These are phyloP conservation scores for Cutaneotrichosporon sp. DNA, from an alignment of 1,284 basidiomycete genomes.

Conservation along the genomic window DNA sequence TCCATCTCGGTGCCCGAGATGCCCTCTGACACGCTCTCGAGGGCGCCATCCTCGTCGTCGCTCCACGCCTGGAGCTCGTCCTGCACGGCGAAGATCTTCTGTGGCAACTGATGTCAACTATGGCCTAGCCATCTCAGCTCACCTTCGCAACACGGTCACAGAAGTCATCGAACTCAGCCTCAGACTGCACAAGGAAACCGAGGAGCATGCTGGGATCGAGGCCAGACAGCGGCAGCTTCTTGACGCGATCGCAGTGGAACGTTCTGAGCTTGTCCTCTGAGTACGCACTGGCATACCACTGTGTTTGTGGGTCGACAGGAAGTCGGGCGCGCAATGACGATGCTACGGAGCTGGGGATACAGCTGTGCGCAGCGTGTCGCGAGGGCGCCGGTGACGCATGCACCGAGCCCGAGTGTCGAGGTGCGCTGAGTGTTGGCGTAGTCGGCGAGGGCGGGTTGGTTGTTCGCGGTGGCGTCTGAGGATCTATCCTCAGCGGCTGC, in stretches of 20 bases:
- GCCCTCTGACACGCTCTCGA: constrained; percentile 75
- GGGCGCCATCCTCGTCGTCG: constrained; percentile 68
- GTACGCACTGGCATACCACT: constrained; percentile 68
- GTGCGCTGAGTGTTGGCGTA: constrained; percentile 12
- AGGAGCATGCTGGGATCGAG: constrained; percentile 96
- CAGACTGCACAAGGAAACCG: constrained; percentile 81
- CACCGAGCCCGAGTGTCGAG: neutral
- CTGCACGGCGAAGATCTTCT: constrained; percentile 75
- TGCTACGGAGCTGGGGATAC: neutral
- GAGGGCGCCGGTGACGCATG: constrained; percentile 4
- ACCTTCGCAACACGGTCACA: constrained; percentile 68
- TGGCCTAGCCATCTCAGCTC: constrained; percentile 30
- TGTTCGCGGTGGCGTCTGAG: neutral
- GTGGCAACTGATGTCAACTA: constrained; percentile 59
- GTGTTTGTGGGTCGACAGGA: constrained; percentile 47
- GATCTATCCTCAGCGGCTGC: constrained; percentile 8
- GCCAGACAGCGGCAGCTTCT: constrained; percentile 87
- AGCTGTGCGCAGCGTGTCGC: neutral
- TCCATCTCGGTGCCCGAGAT: constrained; percentile 18
- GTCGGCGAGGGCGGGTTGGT: constrained; percentile 5
- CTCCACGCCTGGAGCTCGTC: constrained; percentile 82
- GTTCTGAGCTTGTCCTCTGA: constrained; percentile 68
- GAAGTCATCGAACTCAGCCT: constrained; percentile 81
- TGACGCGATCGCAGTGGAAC: constrained; percentile 89
- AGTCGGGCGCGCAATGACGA: constrained; percentile 16